These are phyloP conservation scores for Aspergillus biplanus DNA, from an alignment of 495 filamentous ascomycete species.

Conservation along the genomic window DNA sequence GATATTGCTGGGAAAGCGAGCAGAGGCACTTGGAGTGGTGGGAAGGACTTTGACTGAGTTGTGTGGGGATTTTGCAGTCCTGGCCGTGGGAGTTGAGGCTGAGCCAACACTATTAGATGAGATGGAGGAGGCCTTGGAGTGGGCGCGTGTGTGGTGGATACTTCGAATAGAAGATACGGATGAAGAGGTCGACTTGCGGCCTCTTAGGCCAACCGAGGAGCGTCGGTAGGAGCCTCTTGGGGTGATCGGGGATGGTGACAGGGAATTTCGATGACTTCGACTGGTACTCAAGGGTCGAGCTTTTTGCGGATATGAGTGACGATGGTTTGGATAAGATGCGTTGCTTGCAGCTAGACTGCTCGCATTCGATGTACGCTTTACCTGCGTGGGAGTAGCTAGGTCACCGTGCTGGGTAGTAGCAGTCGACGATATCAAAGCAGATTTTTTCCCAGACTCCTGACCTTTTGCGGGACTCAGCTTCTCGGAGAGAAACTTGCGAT, in stretches of 20 bases:
- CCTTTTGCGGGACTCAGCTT: constrained; percentile 49
- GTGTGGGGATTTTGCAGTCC: constrained; percentile 74
- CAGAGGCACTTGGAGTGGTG: constrained; percentile 77
- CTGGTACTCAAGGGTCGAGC: constrained; percentile 54
- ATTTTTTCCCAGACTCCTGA: constrained; percentile 42
- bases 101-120: constrained; percentile 79
- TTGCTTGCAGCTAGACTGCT: constrained; percentile 52
- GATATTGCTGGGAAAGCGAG: constrained; percentile 82
- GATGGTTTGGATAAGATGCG: constrained; percentile 50
- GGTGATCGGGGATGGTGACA: constrained; percentile 88
- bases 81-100: constrained; percentile 67
- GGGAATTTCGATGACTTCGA: constrained; percentile 72
- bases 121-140: constrained; percentile 92
- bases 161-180: constrained; percentile 92
- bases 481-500: constrained; percentile 47
- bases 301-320: constrained; percentile 53
- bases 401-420: constrained; percentile 29
- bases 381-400: constrained; percentile 45
- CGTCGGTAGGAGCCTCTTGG: constrained; percentile 83
- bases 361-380: constrained; percentile 47
- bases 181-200: constrained; percentile 93
- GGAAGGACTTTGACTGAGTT: constrained; percentile 92
- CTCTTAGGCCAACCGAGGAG: constrained; percentile 74
- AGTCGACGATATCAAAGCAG: constrained; percentile 24
- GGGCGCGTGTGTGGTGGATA: constrained; percentile 82